Percentiles rank a stretch among this genome's conserved stretches.
Conservation (phyloP, 2,329 filamentous ascomycete genomes). For the Hypoxylon rubiginosum region DNA sequence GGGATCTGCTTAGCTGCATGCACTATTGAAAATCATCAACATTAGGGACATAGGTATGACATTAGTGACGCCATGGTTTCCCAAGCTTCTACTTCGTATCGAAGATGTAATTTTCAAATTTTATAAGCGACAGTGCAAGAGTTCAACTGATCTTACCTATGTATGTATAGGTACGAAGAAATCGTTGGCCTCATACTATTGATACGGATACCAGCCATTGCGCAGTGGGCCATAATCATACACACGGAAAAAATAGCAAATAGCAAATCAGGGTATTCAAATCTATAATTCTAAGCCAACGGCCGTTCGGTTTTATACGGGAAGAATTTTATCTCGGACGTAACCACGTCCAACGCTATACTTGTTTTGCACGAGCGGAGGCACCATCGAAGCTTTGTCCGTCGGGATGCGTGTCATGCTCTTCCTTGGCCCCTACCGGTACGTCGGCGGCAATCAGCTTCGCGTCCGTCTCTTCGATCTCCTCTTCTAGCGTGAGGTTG, state of each 20-base stretch:
- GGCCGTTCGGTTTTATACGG: not conserved
- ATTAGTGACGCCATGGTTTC: no score
- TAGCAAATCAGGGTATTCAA: not conserved
- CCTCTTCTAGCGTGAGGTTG: conserved; percentile 79
- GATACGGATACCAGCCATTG: no score
- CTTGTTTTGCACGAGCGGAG: conserved; percentile 29
- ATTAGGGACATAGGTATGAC: no score
- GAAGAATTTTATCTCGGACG: not conserved
- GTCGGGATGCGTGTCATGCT: not conserved
- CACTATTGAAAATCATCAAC: no score
- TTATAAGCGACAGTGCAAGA: no score
- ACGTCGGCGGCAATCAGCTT: conserved; percentile 31
- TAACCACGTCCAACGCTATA: not conserved
- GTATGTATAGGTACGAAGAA: no score
- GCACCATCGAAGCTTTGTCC: conserved; percentile 21
- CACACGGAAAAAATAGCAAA: no score
- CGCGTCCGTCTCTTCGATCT: conserved; percentile 74
- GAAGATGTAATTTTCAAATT: no score
- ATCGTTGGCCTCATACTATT: no score
- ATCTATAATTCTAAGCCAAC: not conserved
- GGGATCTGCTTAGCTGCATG: not conserved
- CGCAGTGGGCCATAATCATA: no score
- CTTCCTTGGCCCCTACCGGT: conserved; percentile 28
- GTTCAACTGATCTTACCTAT: no score
- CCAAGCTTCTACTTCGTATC: no score